Conservation (phyloP, 345 rosid genomes). For the Salix viminalis region DNA sequence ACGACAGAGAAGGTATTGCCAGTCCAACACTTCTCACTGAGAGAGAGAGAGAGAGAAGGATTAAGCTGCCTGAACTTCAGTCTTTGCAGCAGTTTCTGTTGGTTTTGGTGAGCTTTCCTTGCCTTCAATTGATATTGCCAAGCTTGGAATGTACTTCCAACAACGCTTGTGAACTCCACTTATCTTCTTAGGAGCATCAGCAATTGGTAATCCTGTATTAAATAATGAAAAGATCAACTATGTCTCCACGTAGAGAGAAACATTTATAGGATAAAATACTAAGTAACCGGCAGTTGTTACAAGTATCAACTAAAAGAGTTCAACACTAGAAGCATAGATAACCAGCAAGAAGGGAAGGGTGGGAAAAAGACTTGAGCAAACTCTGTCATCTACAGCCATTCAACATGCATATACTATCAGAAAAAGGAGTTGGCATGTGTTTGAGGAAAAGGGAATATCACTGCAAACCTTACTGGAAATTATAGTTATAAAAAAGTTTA, state of each 20-base stretch:
- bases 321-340: not conserved
- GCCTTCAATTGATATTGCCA: slow-evolving; percentile 31
- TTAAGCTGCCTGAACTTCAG: slow-evolving; percentile 57
- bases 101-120: slow-evolving; percentile 21
- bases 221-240: slow-evolving; percentile 9
- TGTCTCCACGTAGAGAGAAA: not conserved
- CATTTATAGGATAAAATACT: not conserved
- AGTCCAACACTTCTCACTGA: not conserved
- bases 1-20: slow-evolving; percentile 2
- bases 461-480: not conserved
- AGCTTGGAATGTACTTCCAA: slow-evolving; percentile 76
- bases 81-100: slow-evolving; percentile 32
- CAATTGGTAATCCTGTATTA: slow-evolving; percentile 55
- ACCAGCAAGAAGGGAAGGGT: not conserved
- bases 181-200: slow-evolving; percentile 80
- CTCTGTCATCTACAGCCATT: not conserved
- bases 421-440: not conserved
- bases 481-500: not conserved
- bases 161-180: slow-evolving; percentile 90
- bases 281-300: not conserved
- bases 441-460: not conserved
- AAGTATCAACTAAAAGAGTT: not conserved
- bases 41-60: not conserved
- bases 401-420: not conserved
- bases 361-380: not conserved